A percentile compares a stretch with the other conserved stretches of the same genome.
Evolutionary conservation across 305 asterid genomes (phyloP).

Genomic region (Fraxinus nigra): DNA sequence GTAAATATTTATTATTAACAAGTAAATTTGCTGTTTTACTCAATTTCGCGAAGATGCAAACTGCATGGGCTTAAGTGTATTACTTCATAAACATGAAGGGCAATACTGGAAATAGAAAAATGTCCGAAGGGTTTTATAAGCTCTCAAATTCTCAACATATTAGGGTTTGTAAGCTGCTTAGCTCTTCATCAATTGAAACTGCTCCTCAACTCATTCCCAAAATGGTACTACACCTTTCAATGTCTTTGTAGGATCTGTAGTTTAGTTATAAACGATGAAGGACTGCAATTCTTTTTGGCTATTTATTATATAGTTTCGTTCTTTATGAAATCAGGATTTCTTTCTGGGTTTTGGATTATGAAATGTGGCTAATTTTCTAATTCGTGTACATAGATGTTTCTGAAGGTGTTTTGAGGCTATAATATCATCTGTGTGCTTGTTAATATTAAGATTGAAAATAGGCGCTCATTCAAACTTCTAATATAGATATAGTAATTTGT

Average conservation of each 20-base stretch:
- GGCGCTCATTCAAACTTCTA: neutral
- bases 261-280: neutral
- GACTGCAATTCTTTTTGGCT: neutral
- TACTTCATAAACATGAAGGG: neutral
- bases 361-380: neutral
- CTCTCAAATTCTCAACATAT: neutral
- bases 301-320: neutral
- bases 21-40: neutral
- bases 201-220: conserved; percentile 9
- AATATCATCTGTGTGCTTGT: neutral
- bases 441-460: neutral
- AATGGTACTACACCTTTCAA: conserved; percentile 17
- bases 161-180: conserved; percentile 15
- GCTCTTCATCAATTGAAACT: neutral
- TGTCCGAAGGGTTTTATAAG: conserved; percentile 13
- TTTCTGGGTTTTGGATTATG: neutral
- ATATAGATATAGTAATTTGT: neutral
- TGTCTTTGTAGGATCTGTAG: neutral
- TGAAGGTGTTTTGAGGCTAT: neutral
- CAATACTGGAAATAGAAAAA: neutral
- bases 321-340: neutral
- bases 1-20: no score
- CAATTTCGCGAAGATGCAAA: neutral
- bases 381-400: neutral
- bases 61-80: neutral